Evolutionary conservation across 768 basidiomycete genomes (phyloP).

Genomic region (Artomyces pyxidatus): DNA sequence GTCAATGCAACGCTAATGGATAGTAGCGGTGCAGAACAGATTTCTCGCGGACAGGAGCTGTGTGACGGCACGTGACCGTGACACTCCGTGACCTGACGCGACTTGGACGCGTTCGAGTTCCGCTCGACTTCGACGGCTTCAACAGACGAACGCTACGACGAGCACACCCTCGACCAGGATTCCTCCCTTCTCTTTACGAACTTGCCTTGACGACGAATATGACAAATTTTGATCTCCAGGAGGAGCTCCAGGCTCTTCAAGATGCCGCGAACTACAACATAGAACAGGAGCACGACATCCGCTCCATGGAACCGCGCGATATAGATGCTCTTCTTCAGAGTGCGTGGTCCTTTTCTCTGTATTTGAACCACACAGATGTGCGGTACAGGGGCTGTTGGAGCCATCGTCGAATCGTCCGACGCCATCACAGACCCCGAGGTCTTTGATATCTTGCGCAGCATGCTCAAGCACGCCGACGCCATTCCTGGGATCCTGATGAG

Average conservation of each 20-base stretch:
- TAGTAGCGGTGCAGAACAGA: too few species aligned
- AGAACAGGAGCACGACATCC: slow-evolving; percentile 56
- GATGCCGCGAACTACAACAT: slow-evolving; percentile 59
- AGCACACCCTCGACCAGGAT: too few species aligned
- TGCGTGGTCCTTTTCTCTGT: slow-evolving; percentile 19
- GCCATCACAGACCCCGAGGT: slow-evolving; percentile 55
- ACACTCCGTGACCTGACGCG: too few species aligned
- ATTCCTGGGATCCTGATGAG: slow-evolving; percentile 62
- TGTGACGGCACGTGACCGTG: too few species aligned
- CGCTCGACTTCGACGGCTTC: too few species aligned
- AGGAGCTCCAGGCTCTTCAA: slow-evolving; percentile 60
- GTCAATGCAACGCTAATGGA: too few species aligned
- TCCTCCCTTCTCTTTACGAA: too few species aligned
- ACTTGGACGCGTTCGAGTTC: too few species aligned
- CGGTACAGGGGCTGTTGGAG: slow-evolving; percentile 70
- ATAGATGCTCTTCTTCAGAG: slow-evolving; percentile 50
- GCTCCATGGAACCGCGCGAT: slow-evolving; percentile 38
- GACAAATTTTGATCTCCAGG: slow-evolving; percentile 63
- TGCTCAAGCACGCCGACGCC: slow-evolving; percentile 66
- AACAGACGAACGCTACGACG: too few species aligned
- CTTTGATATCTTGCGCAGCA: slow-evolving; percentile 75
- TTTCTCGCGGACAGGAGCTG: too few species aligned
- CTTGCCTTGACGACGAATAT: too few species aligned
- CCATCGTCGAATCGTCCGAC: slow-evolving; percentile 73
- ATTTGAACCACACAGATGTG: slow-evolving; percentile 4